Base-by-base conservation (phyloP, 805 yeast species). In the Candida ulmi region DNA sequence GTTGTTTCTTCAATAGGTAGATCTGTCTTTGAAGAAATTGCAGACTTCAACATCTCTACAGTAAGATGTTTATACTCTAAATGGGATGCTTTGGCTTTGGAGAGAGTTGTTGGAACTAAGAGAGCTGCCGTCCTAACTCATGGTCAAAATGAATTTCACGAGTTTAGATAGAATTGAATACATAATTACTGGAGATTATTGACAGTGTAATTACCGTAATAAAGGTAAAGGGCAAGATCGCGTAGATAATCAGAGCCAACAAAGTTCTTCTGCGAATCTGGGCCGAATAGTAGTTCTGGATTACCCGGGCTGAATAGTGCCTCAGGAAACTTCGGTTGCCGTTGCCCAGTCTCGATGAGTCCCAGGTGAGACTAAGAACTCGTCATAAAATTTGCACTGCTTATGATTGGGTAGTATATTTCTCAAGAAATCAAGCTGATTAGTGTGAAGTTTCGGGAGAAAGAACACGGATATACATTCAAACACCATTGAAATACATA, bases 71-170 rank as follows among this genome's bases (percentile, higher is more conserved):
- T 88, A 29, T 91, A 71, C 59, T 78, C 88, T 33, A 84, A 81
- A 52, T 76, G 93, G 75, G 98, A 93, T 59, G 80, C 83, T 2
- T 62, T 81, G 39, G 72, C 79, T 25, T 67, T 93, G 48, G 97
- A 88, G 60, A 74, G 95, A 45, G 64, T 93, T 12, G 96, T 90
- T 3, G 98, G 98, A 0, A 66, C 78, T 18, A 74, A 76, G 39
- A 69, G 88, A 42, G 80, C 90, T 6, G 82, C 84, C 1, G 69
- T 74, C 7, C 66, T 90, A 48, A 71, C 84, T 38, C 79, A 76
- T 49, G 88, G 90, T 2, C 74, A 71, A 16, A 78, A 75, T 48
- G 96, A 88, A 56, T 67, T 76, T 37, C 85, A 76, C 57, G 96
- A 90, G 61, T 86, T 87, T 47, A 69, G 71, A 45, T 49, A 34